phyloP scores from a whole-genome alignment of 2,329 filamentous ascomycete genomes.

The Microdochium nivale region DNA sequence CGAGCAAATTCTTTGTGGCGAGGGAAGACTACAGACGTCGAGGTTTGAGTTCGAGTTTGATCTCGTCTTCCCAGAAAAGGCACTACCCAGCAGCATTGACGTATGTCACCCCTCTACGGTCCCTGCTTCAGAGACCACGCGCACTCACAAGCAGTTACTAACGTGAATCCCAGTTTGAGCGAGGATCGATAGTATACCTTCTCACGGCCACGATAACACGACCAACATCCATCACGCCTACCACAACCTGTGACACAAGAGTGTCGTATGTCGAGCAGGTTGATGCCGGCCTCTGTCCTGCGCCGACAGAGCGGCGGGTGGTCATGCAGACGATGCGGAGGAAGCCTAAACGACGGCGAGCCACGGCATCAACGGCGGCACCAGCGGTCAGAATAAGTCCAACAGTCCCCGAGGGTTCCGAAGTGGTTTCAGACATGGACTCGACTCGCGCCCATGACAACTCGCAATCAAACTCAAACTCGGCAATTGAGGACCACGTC shows the following conservation, averaged over 20 bases:
- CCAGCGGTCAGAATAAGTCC: constrained; percentile 17
- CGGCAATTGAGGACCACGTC: constrained; percentile 14
- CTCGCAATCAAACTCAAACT: constrained; percentile 28
- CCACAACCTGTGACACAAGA: constrained; percentile 70
- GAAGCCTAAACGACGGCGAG: constrained; percentile 54
- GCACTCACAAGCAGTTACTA: neutral
- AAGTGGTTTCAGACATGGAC: constrained; percentile 26
- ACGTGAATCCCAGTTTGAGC: constrained; percentile 65
- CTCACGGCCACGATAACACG: constrained; percentile 84
- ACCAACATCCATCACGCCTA: constrained; percentile 77
- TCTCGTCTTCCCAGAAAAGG: constrained; percentile 58
- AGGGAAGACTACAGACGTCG: constrained; percentile 65
- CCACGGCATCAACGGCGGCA: constrained; percentile 33
- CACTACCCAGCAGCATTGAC: constrained; percentile 86
- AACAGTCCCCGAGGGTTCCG: constrained; percentile 31
- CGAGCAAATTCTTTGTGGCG: constrained; percentile 70
- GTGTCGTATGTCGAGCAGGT: constrained; percentile 73
- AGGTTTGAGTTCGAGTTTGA: constrained; percentile 76
- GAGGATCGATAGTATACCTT: constrained; percentile 86
- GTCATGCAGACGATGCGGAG: constrained; percentile 81
- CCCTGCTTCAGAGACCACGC: neutral
- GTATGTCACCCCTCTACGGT: constrained; percentile 50
- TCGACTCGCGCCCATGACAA: constrained; percentile 26
- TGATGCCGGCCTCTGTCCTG: constrained; percentile 68
- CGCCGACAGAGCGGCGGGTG: constrained; percentile 73